These are phyloP conservation scores for Prunus mume DNA, from an alignment of 306 rosid genomes.

Conservation along the genomic window DNA sequence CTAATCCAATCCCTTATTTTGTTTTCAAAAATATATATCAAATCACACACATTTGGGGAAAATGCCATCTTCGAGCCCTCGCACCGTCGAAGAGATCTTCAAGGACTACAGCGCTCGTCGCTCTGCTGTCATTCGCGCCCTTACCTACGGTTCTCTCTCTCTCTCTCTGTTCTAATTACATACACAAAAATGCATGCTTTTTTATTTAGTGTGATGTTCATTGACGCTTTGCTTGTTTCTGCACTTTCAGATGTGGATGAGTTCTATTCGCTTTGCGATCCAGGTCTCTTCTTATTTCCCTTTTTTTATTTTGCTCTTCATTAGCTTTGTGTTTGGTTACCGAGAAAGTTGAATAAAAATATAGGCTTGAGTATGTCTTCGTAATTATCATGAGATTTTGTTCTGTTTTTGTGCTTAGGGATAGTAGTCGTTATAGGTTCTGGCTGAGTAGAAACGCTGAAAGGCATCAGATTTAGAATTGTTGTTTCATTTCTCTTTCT, in stretches of 20 bases:
- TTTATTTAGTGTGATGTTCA: background rate
- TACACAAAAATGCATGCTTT: background rate
- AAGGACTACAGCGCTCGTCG: slow-evolving; percentile 61
- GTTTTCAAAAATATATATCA: background rate
- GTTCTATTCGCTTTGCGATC: slow-evolving; percentile 55
- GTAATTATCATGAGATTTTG: background rate
- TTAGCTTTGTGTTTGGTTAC: background rate
- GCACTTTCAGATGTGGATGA: slow-evolving; percentile 43
- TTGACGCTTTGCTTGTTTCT: slow-evolving; percentile 12
- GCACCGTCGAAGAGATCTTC: slow-evolving; percentile 61
- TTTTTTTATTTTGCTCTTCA: background rate
- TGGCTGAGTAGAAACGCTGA: background rate
- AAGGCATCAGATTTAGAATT: background rate
- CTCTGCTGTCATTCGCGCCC: slow-evolving; percentile 49
- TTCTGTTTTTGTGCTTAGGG: background rate
- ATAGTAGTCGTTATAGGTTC: background rate
- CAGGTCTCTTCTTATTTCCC: slow-evolving; percentile 32
- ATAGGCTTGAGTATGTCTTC: background rate
- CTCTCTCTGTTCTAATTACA: slow-evolving; percentile 1
- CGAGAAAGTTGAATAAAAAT: background rate
- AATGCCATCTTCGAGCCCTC: slow-evolving; percentile 38
- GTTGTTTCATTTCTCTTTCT: background rate
- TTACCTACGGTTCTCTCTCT: slow-evolving; percentile 43
- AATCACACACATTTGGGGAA: background rate
- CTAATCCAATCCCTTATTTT: background rate